A percentile compares a stretch with the other conserved stretches of the same genome.
These are phyloP conservation scores for Penicillium odoratum DNA, from an alignment of 495 filamentous ascomycete genomes.

Conservation along the genomic window DNA sequence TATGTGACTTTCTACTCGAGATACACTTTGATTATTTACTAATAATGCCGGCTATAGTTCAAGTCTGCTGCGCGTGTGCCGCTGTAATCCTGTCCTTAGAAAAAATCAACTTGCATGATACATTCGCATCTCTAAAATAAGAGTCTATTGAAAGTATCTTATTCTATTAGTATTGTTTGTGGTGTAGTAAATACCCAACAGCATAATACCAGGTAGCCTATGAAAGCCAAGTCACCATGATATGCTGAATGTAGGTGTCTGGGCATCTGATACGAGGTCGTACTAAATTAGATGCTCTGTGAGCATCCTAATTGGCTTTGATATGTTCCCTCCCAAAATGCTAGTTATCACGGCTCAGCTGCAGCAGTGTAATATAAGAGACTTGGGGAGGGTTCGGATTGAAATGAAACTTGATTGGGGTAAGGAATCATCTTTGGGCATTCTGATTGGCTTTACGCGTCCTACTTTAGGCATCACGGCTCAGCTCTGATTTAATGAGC, in stretches of 20 bases:
- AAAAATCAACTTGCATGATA: neutral
- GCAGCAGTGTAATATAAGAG: too few species aligned
- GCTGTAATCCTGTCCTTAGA: constrained; percentile 10
- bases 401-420: too few species aligned
- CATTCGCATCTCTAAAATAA: neutral
- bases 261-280: too few species aligned
- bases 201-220: neutral
- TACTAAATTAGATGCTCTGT: neutral
- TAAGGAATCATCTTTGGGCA: neutral
- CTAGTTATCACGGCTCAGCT: too few species aligned
- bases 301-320: neutral
- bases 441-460: neutral
- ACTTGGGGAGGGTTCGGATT: too few species aligned
- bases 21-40: neutral
- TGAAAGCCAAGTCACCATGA: too few species aligned
- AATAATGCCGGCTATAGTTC: constrained; percentile 27
- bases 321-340: too few species aligned
- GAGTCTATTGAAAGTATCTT: neutral
- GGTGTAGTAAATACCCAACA: neutral
- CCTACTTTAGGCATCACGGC: neutral
- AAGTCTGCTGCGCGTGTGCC: constrained; percentile 40
- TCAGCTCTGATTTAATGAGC: too few species aligned
- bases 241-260: too few species aligned
- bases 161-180: neutral
- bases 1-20: constrained; percentile 14